Percentiles rank a stretch among this genome's conserved stretches.
Conservation (phyloP, 306 rosid species). For the Begonia fuchsioides region DNA sequence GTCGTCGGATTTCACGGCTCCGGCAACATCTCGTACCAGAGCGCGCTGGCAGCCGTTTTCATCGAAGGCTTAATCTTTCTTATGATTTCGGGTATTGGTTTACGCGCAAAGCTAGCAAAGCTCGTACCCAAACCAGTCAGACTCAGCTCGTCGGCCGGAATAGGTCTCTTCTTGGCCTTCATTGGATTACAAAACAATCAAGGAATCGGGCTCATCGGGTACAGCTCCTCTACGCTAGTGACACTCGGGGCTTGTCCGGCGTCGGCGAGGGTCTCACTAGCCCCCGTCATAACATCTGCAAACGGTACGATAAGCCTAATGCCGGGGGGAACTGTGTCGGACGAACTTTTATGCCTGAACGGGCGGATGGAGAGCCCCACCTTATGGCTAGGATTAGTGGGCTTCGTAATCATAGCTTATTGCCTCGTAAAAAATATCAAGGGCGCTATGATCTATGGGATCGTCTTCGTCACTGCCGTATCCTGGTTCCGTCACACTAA, state of each 20-base stretch:
- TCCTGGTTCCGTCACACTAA: slow-evolving; percentile 76
- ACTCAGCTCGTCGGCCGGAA: slow-evolving; percentile 92
- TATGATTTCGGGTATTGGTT: slow-evolving; percentile 49
- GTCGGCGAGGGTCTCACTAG: slow-evolving; percentile 37
- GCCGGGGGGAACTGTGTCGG: slow-evolving; percentile 46
- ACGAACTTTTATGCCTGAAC: slow-evolving; percentile 34
- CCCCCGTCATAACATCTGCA: slow-evolving; percentile 38
- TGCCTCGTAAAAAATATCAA: slow-evolving; percentile 60
- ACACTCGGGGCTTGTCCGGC: slow-evolving; percentile 69
- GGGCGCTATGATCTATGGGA: slow-evolving; percentile 94
- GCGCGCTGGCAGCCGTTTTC: slow-evolving; percentile 78
- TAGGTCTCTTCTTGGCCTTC: slow-evolving; percentile 83
- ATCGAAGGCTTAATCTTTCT: slow-evolving; percentile 69
- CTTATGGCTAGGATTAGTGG: slow-evolving; percentile 76
- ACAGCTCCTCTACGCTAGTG: slow-evolving; percentile 52
- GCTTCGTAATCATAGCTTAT: slow-evolving; percentile 66
- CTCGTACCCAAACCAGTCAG: slow-evolving; percentile 81
- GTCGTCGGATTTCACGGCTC: slow-evolving; percentile 98
- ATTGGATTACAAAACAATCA: slow-evolving; percentile 77
- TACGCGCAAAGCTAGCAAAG: slow-evolving; percentile 70
- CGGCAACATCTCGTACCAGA: slow-evolving; percentile 58
- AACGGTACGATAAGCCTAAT: slow-evolving; percentile 56
- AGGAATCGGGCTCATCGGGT: slow-evolving; percentile 76
- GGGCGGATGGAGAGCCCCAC: slow-evolving; percentile 89
- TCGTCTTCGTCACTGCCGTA: slow-evolving; percentile 63